phyloP scores from a whole-genome alignment of 371 early-diverging fungal species.

The Synchytrium microbalum region DNA sequence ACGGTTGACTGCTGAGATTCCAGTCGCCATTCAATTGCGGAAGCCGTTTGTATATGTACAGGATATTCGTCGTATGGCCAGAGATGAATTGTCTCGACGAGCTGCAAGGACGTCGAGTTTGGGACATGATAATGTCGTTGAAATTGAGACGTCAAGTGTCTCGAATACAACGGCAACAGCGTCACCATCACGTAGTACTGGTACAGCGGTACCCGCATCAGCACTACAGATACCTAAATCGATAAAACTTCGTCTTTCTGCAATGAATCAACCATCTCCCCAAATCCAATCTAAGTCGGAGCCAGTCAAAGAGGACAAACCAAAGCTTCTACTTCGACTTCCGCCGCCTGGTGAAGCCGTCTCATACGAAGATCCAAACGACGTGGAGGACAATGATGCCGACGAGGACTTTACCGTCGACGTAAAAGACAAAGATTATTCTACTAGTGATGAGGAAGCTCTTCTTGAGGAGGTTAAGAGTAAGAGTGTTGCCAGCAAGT shows the following conservation, averaged over 20 bases:
- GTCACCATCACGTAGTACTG: neutral
- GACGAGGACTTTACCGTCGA: neutral
- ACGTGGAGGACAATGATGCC: neutral
- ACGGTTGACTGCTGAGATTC: neutral
- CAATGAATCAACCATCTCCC: too few species aligned
- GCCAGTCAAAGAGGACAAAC: too few species aligned
- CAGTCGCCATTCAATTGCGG: neutral
- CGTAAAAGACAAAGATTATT: neutral
- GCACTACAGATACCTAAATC: too few species aligned
- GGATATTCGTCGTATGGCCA: neutral
- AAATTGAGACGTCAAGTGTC: neutral
- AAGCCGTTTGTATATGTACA: neutral
- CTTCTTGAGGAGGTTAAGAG: neutral
- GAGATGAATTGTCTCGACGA: neutral
- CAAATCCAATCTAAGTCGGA: too few species aligned
- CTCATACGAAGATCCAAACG: neutral
- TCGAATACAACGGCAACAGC: neutral
- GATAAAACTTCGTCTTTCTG: too few species aligned
- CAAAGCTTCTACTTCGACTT: too few species aligned
- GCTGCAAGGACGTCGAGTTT: neutral
- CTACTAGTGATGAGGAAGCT: neutral
- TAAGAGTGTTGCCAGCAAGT: too few species aligned
- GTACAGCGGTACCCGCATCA: neutral
- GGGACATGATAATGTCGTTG: neutral
- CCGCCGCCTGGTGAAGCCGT: too few species aligned